Percentiles rank a stretch among this genome's conserved stretches.
These are phyloP conservation scores for Russula lepida DNA, from an alignment of 768 basidiomycete genomes.

Conservation along the genomic window DNA sequence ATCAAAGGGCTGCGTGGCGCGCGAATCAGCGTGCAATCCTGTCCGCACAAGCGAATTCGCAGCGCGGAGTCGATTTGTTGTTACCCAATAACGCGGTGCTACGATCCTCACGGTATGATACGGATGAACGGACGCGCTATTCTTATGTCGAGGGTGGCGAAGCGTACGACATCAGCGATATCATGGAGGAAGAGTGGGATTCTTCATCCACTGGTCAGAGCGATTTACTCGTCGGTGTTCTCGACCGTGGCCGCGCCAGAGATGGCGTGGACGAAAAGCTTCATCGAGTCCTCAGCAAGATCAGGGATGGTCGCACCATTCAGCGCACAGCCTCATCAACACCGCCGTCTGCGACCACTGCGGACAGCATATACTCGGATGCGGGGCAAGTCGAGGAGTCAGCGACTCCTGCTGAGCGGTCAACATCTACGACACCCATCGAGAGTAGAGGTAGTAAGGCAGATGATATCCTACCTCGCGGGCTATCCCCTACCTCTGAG, in stretches of 20 bases:
- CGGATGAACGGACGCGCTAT: conserved; percentile 73
- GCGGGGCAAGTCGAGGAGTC: conserved; percentile 46
- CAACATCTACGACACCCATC: conserved; percentile 18
- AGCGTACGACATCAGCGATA: conserved; percentile 87
- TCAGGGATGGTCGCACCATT: conserved; percentile 52
- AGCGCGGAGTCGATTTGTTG: conserved; percentile 82
- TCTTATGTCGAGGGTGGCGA: conserved; percentile 93
- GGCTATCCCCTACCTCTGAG: conserved; percentile 25
- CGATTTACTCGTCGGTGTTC: conserved; percentile 63
- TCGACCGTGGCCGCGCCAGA: conserved; percentile 38
- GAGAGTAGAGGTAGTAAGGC: conserved; percentile 8
- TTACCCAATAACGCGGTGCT: conserved; percentile 79
- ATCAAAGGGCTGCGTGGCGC: conserved; percentile 77
- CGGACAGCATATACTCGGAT: conserved; percentile 37
- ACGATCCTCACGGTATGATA: conserved; percentile 70
- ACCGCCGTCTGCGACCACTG: conserved; percentile 20
- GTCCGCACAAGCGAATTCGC: conserved; percentile 74
- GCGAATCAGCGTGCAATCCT: conserved; percentile 84
- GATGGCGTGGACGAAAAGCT: conserved; percentile 62
- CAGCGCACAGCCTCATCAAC: conserved; percentile 22
- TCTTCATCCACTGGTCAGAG: conserved; percentile 35
- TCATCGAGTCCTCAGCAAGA: conserved; percentile 66
- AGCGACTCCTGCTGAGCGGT: conserved; percentile 18
- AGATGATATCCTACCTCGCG: conserved; percentile 22
- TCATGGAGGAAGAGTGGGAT: conserved; percentile 82